Conservation (phyloP, 345 rosid genomes). For the Eucalyptus albens region DNA sequence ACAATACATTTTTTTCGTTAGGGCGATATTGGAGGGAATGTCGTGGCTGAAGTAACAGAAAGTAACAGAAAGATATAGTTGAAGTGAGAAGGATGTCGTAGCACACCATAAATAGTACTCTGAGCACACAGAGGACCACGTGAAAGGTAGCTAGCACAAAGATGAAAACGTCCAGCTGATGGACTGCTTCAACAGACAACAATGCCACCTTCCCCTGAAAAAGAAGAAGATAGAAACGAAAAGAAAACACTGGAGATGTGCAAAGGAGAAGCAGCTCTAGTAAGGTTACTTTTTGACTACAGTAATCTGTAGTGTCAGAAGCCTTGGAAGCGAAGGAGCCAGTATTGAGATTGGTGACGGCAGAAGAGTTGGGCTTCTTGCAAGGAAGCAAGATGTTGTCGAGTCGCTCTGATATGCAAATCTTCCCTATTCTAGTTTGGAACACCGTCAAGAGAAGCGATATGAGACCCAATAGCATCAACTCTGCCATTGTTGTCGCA, state of each 20-base stretch:
- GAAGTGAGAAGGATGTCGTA: not conserved
- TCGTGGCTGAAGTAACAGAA: not conserved
- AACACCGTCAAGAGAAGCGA: conserved; percentile 61
- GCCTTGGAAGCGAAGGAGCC: not conserved
- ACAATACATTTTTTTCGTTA: too few species aligned
- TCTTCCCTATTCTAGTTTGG: conserved; percentile 21
- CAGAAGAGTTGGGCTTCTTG: not conserved
- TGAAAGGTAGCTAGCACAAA: conserved; percentile 67
- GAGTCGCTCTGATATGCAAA: conserved; percentile 34
- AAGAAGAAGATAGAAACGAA: too few species aligned
- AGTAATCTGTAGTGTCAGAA: not conserved
- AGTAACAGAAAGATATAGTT: not conserved
- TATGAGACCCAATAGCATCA: conserved; percentile 78
- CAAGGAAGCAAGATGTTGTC: conserved; percentile 49
- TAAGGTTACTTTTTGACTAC: conserved; percentile 9
- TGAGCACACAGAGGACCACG: conserved; percentile 54
- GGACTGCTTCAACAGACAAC: conserved; percentile 49
- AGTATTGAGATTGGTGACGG: conserved; percentile 18
- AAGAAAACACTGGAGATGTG: not conserved
- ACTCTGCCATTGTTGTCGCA: conserved; percentile 20
- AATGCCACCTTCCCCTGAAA: conserved; percentile 52
- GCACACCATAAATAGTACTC: conserved; percentile 10
- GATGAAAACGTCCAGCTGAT: conserved; percentile 79
- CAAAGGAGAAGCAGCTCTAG: not conserved
- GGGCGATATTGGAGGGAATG: too few species aligned